Base-by-base conservation (phyloP, 2,329 filamentous ascomycete species). In the Podosphaera fusca region DNA sequence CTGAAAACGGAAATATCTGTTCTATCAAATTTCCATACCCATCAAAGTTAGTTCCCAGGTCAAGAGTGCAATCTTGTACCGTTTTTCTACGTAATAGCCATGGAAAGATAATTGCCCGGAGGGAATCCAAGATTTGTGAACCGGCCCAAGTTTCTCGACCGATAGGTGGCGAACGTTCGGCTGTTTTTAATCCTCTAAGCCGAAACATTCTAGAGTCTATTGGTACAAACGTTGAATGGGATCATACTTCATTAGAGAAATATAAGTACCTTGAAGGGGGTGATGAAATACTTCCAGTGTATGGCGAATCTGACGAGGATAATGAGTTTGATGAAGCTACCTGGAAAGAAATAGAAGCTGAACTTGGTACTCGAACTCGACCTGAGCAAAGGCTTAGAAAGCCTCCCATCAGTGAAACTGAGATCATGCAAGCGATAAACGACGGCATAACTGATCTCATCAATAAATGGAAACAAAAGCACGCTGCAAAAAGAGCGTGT, bases 281-380 rank as follows among this genome's bases (percentile, higher is more conserved):
- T 9, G 71, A 75, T 54, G 67, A 74, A 30, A 62, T 71, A 8
- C 67, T 77, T 5, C 76, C 77, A 21, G 30, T 70, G 0, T 77
- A 75, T 63, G 77, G 78, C 4, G 76, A 82, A 2, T 82, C 79
- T 2, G 70, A 70, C 36, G 66, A 72, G 53, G 67, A 74, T 7
- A 73, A 73, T 2, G 71, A 75, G 35, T 77, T 75, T 60, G 81
- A 85, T 62, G 71, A 75, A 9, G 73, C 77, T 40, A 82, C 78
- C 0, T 76, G 74, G 71, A 69, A 69, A 49, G 82, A 85, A 63
- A 82, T 85, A 8, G 73, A 81, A 51, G 70, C 75, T 35, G 79
- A 82, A 59, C 58, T 54, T 35, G 61, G 62, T 33, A 55, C 61
- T 14, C 42, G 34, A 38, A 31, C 29, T 31, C 51, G 56, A 21